These are phyloP conservation scores for Penstemon newberryi DNA, from an alignment of 257 asterid genomes.

Conservation along the genomic window DNA sequence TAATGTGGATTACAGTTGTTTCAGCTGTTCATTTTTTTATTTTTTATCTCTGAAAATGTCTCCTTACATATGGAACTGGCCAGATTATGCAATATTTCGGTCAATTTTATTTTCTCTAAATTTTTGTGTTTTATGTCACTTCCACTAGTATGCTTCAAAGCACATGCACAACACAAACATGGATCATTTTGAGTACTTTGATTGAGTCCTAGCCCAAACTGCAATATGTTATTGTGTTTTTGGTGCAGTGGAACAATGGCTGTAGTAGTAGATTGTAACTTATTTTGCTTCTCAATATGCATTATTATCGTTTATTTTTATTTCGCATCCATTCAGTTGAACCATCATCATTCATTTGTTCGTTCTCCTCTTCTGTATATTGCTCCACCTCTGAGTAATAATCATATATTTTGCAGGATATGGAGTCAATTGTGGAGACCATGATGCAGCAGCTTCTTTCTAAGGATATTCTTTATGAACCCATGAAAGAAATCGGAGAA, in stretches of 20 bases:
- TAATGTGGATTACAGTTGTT: not conserved
- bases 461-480: conserved; percentile 90
- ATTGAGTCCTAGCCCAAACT: too few relatives aligned
- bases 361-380: not conserved
- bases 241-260: not conserved
- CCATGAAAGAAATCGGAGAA: conserved; percentile 94
- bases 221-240: not conserved
- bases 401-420: conserved; percentile 49
- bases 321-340: too few relatives aligned
- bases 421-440: conserved; percentile 91
- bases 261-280: too few relatives aligned
- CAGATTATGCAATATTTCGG: too few relatives aligned
- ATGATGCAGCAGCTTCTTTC: conserved; percentile 98
- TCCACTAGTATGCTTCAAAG: too few relatives aligned
- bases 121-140: too few relatives aligned
- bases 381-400: conserved; percentile 11
- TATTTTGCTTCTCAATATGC: too few relatives aligned
- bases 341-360: not conserved
- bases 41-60: not conserved
- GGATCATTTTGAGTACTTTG: too few relatives aligned
- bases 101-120: too few relatives aligned
- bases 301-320: too few relatives aligned
- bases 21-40: not conserved
- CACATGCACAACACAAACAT: too few relatives aligned
- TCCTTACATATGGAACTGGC: too few relatives aligned